Base-by-base conservation (phyloP, 2,329 filamentous ascomycete genomes). In the Aspergillus aculeatinus region DNA sequence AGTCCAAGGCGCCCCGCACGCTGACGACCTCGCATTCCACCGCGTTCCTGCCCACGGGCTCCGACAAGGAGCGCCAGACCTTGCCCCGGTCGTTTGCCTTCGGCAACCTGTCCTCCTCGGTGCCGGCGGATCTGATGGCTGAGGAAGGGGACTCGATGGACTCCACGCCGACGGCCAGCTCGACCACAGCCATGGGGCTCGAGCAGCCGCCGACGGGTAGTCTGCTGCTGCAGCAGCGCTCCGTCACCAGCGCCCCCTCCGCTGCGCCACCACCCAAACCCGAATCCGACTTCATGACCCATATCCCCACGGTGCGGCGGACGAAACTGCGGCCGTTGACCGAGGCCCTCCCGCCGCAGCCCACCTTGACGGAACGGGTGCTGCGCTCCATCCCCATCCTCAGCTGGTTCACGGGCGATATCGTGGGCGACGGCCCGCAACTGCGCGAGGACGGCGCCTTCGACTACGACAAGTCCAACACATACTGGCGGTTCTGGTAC, bases 291-390 rank as follows among this genome's bases (percentile, higher is more conserved):
- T 80, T 75, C 67, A 81, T 80, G 77, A 75, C 85, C 39, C 81
- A 82, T 59, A 89, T 91, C 68, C 88, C 88, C 3, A 86, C 83
- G 1, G 89, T 89, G 33, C 85, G 86, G 54, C 84, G 84, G 61
- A 85, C 84, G 33, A 84, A 82, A 68, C 82, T 92, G 47, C 82
- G 89, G 39, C 87, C 89, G 1, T 84, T 89, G 51, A 85, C 89
- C 62, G 85, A 90, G 75, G 89, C 89, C 9, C 81, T 92, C 29
- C 83, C 89, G 14, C 89, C 89, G 2, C 87, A 89, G 66, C 85
- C 86, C 52, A 88, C 87, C 2, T 81, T 86, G 58, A 78, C 83
- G 39, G 87, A 90, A 74, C 83, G 86, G 55, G 71, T 90, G 21
- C 76, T 90, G 57, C 83, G 84, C 65, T 84, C 83, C 57, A 85